These are phyloP conservation scores for Phytophthora tentaculata DNA, from an alignment of 352 stramenopile species.

Conservation along the genomic window DNA sequence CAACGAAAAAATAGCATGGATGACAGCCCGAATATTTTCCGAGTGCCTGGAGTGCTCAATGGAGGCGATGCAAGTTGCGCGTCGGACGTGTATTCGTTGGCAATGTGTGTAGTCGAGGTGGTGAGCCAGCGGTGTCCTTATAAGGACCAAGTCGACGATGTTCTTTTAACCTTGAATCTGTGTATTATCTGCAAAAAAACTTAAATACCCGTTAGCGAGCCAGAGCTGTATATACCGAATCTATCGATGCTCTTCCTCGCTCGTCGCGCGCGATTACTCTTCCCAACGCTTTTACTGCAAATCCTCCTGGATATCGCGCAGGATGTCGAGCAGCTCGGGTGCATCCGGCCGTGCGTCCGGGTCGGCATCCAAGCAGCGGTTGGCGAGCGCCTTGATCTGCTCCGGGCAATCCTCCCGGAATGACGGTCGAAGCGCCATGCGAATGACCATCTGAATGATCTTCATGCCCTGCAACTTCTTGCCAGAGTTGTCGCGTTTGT, in stretches of 20 bases:
- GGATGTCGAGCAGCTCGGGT: conserved; percentile 34
- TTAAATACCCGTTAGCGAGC: conserved; percentile 41
- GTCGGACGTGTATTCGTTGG: too few relatives aligned
- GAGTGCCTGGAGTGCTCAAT: too few relatives aligned
- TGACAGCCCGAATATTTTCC: too few relatives aligned
- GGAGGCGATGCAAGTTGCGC: too few relatives aligned
- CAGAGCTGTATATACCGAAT: conserved; percentile 20
- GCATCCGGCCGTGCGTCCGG: conserved; percentile 70
- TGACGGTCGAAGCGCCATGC: conserved; percentile 61
- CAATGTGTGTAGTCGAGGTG: too few relatives aligned
- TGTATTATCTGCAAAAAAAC: conserved; percentile 34
- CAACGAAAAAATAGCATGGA: too few relatives aligned
- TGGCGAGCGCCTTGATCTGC: conserved; percentile 58
- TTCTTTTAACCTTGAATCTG: conserved; percentile 18
- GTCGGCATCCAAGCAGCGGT: conserved; percentile 73
- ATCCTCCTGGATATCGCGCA: conserved; percentile 42
- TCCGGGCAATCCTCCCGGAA: conserved; percentile 57
- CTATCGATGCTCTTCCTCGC: conserved; percentile 19
- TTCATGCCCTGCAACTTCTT: conserved; percentile 85
- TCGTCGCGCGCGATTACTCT: conserved; percentile 14
- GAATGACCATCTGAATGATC: conserved; percentile 83
- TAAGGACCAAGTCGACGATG: too few relatives aligned
- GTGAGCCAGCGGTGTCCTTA: too few relatives aligned
- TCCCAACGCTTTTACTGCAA: conserved; percentile 37
- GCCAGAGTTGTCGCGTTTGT: conserved; percentile 69